Percentiles rank a stretch among this genome's conserved stretches.
Conservation (phyloP, 2,329 filamentous ascomycete species). For the Colletotrichum falcatum region DNA sequence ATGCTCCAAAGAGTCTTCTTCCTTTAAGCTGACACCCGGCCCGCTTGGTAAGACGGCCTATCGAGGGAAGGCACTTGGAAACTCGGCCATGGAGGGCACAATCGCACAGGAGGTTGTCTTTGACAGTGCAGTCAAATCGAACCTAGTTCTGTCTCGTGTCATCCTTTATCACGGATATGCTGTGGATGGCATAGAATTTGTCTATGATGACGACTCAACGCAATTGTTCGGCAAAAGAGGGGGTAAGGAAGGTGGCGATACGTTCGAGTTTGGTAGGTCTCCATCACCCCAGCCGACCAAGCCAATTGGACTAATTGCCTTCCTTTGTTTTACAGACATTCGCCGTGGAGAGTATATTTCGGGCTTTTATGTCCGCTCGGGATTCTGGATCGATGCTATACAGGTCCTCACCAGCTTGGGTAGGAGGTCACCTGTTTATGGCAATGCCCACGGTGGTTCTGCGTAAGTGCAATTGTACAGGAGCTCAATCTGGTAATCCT, state of each 20-base stretch:
- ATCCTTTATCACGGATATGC: conserved; percentile 78
- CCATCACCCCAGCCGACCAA: neutral
- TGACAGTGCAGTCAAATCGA: conserved; percentile 74
- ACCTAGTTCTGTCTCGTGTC: conserved; percentile 80
- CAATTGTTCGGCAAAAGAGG: conserved; percentile 89
- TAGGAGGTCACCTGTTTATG: conserved; percentile 87
- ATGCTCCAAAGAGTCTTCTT: conserved; percentile 76
- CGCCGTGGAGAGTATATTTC: conserved; percentile 87
- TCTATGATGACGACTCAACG: conserved; percentile 86
- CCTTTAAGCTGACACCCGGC: conserved; percentile 77
- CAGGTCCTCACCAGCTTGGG: conserved; percentile 91
- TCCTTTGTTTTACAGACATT: conserved; percentile 69
- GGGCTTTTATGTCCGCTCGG: conserved; percentile 86
- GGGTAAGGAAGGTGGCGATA: conserved; percentile 75
- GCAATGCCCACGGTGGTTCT: conserved; percentile 82
- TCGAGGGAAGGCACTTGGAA: conserved; percentile 79
- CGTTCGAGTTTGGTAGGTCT: conserved; percentile 81
- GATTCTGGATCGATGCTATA: conserved; percentile 87
- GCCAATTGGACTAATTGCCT: conserved; percentile 42
- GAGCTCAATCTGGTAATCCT: conserved; percentile 6
- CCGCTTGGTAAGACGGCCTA: conserved; percentile 76
- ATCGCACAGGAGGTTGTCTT: conserved; percentile 80
- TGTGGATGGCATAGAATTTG: conserved; percentile 89
- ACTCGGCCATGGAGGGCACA: conserved; percentile 77
- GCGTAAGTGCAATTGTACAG: conserved; percentile 70